These are phyloP conservation scores for Ramaria rubella DNA, from an alignment of 768 basidiomycete species.

Conservation along the genomic window DNA sequence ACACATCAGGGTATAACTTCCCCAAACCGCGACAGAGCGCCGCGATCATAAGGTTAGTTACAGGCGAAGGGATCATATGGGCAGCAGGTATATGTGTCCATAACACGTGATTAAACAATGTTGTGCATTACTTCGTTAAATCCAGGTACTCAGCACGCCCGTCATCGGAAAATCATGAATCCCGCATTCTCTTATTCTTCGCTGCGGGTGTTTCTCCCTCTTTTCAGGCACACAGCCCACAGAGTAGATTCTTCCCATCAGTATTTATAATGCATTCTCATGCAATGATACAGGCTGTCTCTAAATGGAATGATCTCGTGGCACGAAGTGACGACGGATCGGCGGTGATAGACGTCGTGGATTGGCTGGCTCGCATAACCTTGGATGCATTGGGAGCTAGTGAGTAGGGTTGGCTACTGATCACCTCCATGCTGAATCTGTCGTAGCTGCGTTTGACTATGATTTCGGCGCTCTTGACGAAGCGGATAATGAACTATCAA, in stretches of 20 bases:
- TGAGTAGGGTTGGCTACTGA: background rate
- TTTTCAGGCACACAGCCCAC: slow-evolving; percentile 20
- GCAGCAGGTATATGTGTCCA: slow-evolving; percentile 12
- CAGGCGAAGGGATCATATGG: slow-evolving; percentile 18
- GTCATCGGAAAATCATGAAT: slow-evolving; percentile 25
- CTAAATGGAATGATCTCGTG: slow-evolving; percentile 1
- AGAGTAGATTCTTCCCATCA: slow-evolving; percentile 5
- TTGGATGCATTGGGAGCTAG: slow-evolving; percentile 3
- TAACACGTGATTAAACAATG: background rate
- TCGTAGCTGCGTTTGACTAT: background rate
- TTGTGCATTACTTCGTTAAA: background rate
- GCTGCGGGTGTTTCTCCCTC: slow-evolving; percentile 19
- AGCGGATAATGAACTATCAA: background rate
- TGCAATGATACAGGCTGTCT: background rate
- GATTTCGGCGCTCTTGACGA: slow-evolving; percentile 2
- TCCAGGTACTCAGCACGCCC: slow-evolving; percentile 20
- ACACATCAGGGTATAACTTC: slow-evolving; percentile 23
- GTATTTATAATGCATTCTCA: background rate
- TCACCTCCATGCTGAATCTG: background rate
- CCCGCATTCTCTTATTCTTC: slow-evolving; percentile 23
- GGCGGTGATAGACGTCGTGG: background rate
- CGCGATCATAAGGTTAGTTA: background rate
- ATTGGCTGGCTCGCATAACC: slow-evolving; percentile 5
- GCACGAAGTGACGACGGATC: background rate
- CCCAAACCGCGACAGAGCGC: slow-evolving; percentile 14